Conservation (phyloP, 352 stramenopile species). For the Phytopythium kandeliae region DNA sequence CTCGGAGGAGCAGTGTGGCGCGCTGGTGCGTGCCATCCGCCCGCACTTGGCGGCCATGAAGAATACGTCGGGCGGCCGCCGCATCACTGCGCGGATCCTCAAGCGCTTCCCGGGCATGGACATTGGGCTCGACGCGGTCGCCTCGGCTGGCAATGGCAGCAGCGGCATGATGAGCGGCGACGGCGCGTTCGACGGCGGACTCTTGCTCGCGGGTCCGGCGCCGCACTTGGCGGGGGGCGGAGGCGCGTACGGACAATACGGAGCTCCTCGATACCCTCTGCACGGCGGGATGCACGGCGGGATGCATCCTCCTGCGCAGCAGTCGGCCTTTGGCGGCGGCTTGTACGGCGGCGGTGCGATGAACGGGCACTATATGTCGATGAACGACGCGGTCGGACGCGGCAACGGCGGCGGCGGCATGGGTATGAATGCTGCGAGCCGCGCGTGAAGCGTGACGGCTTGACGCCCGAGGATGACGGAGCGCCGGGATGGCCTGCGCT, state of each 20-base stretch:
- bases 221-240: constrained; percentile 9
- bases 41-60: constrained; percentile 93
- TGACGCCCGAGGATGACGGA: neutral
- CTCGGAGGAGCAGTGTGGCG: constrained; percentile 91
- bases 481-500: neutral
- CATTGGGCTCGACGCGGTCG: constrained; percentile 34
- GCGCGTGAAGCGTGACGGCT: constrained; percentile 30
- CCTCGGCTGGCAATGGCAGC: constrained; percentile 13
- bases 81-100: constrained; percentile 95
- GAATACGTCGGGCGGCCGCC: constrained; percentile 92
- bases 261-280: constrained; percentile 3
- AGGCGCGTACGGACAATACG: constrained; percentile 17
- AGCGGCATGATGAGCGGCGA: constrained; percentile 29
- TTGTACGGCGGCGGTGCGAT: constrained; percentile 19
- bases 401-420: constrained; percentile 19
- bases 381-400: constrained; percentile 29
- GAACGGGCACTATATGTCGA: constrained; percentile 12
- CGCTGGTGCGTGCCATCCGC: constrained; percentile 95
- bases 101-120: constrained; percentile 96
- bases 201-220: constrained; percentile 28
- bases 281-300: neutral
- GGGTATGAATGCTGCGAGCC: constrained; percentile 41
- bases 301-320: constrained; percentile 17
- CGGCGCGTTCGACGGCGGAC: constrained; percentile 21
- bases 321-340: constrained; percentile 18